Evolutionary conservation across 129 eudicot genomes (phyloP).

Genomic region (Scalesia atractyloides): DNA sequence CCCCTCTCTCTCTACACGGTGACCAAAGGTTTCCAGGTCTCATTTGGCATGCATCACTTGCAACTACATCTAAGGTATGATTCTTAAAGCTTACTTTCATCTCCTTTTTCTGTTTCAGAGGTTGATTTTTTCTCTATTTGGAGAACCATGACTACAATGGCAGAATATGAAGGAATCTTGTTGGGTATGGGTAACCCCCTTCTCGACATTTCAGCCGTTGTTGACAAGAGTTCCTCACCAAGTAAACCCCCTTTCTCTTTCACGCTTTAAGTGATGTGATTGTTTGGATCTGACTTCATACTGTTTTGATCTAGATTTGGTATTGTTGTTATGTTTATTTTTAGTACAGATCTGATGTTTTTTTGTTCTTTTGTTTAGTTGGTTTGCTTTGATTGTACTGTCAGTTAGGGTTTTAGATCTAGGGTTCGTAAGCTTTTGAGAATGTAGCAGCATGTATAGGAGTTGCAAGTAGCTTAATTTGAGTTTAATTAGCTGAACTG

Average conservation of each 20-base stretch:
- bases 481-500: not conserved
- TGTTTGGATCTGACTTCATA: constrained; percentile 29
- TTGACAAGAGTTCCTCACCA: constrained; percentile 67
- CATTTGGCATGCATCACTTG: too few relatives aligned
- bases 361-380: not conserved
- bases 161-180: constrained; percentile 55
- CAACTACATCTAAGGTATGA: too few relatives aligned
- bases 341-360: constrained; percentile 26
- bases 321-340: not conserved
- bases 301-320: constrained; percentile 14
- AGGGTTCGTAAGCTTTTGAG: not conserved
- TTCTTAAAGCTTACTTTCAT: too few relatives aligned
- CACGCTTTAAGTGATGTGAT: not conserved
- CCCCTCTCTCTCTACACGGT: too few relatives aligned
- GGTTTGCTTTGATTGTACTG: not conserved
- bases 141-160: too few relatives aligned
- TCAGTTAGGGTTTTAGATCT: constrained; percentile 18
- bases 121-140: too few relatives aligned
- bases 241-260: constrained; percentile 35
- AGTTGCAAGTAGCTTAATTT: constrained; percentile 7
- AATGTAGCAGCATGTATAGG: constrained; percentile 3
- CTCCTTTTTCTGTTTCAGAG: too few relatives aligned
- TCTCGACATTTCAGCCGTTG: constrained; percentile 79
- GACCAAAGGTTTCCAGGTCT: too few relatives aligned
- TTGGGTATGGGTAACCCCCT: constrained; percentile 97